phyloP scores from a whole-genome alignment of 805 yeast genomes.

The Candida nonsorbophila region DNA sequence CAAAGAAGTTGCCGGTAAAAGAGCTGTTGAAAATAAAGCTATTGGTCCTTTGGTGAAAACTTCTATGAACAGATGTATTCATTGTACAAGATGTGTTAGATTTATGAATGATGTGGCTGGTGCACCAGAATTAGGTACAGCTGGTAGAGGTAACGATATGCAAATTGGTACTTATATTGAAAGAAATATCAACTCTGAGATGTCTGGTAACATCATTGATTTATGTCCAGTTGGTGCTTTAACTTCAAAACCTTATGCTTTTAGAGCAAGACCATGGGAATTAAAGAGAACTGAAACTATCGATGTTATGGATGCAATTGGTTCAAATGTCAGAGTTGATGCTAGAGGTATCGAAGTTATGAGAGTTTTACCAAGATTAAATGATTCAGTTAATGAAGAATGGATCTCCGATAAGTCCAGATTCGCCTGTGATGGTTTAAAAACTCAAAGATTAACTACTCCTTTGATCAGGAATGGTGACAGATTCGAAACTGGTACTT shows the following conservation, averaged over 20 bases:
- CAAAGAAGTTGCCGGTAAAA: slow-evolving; percentile 73
- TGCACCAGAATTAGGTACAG: slow-evolving; percentile 83
- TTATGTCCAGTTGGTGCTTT: slow-evolving; percentile 91
- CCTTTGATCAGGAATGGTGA: slow-evolving; percentile 72
- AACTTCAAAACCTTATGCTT: slow-evolving; percentile 88
- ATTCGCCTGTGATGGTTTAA: slow-evolving; percentile 80
- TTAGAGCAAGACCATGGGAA: slow-evolving; percentile 92
- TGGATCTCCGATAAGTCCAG: slow-evolving; percentile 89
- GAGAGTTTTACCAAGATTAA: slow-evolving; percentile 81
- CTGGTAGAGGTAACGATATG: slow-evolving; percentile 90
- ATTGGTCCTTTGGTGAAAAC: slow-evolving; percentile 87
- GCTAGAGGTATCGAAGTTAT: slow-evolving; percentile 82
- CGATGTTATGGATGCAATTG: slow-evolving; percentile 79
- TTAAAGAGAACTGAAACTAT: slow-evolving; percentile 80
- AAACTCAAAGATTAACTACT: slow-evolving; percentile 78
- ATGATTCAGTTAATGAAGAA: slow-evolving; percentile 85
- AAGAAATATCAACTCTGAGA: slow-evolving; percentile 76
- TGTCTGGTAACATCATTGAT: slow-evolving; percentile 83
- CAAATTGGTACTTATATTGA: slow-evolving; percentile 88
- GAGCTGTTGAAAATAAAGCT: slow-evolving; percentile 88
- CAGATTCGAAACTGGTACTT: slow-evolving; percentile 66
- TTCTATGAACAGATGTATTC: slow-evolving; percentile 88
- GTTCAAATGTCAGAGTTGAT: slow-evolving; percentile 79
- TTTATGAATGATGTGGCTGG: slow-evolving; percentile 90
- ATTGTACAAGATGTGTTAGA: slow-evolving; percentile 87